Base-by-base conservation (phyloP, 306 rosid species). In the Malus sieversii region DNA sequence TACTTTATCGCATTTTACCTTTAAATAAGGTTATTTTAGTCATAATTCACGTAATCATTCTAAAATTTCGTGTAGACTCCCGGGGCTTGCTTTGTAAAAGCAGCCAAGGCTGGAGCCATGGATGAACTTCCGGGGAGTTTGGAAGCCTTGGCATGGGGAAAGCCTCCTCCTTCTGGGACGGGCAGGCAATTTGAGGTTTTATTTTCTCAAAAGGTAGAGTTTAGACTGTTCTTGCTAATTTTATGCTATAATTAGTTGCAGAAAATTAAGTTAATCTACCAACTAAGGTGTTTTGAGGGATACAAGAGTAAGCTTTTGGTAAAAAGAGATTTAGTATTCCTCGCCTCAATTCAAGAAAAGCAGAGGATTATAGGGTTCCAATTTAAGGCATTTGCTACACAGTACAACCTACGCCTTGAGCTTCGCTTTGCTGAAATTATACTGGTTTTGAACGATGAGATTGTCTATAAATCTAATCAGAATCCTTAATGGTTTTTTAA, bases 81-180 rank as follows among this genome's bases (percentile, higher is more conserved):
- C 20, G 93, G 97, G 68, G 77, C 84, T 70, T 78, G 82, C 85
- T 88, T 95, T 85, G 70, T 95, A 71, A 95, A 90, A 88, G 96
- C 97, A 76, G 98, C 99, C 48, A 95, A 95, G 85, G 86, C 84
- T 76, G 96, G 91, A 70, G 77, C 84, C 25, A 62, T 29, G 23
- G 99, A 95, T 73, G 62, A 85, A 75, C 92, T 95, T 62, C 90
- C 45, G 57, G 99, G 98, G 55, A 84, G 68, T 71, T 60, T 95
- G 20, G 99, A 95, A 75, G 92, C 93, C 68, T 77, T 95, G 82
- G 90, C 97, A 40, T 95, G 99, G 99, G 99, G 99, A 77, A 92
- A 88, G 62, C 62, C 79, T 76, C 91, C 89, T 42, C 55, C 92
- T 68, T 73, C 88, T 46, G 99, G 97, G 78, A 90, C 97, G 23